Evolutionary conservation across 192 early-diverging fungal species (phyloP).

Genomic region (Rhizophlyctis rosea): DNA sequence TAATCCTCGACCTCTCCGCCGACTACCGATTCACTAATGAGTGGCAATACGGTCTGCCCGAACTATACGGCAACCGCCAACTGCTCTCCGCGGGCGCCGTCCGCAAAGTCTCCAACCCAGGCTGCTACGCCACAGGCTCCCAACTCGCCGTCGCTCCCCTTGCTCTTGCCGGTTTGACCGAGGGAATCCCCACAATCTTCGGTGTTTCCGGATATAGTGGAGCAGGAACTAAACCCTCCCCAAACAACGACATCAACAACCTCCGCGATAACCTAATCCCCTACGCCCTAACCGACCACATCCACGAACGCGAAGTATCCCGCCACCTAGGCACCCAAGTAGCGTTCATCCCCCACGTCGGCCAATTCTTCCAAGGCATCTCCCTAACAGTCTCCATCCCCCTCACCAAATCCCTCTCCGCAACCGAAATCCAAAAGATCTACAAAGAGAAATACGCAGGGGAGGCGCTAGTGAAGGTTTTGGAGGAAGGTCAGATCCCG

Average conservation of each 20-base stretch:
- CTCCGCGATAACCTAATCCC: conserved; percentile 87
- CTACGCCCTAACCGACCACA: conserved; percentile 89
- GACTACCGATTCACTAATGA: conserved; percentile 86
- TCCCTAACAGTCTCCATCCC: conserved; percentile 86
- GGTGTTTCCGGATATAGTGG: conserved; percentile 97
- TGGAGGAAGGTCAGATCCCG: conserved; percentile 64
- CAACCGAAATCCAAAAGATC: conserved; percentile 64
- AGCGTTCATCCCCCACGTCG: conserved; percentile 89
- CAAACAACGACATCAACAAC: conserved; percentile 88
- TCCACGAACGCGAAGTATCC: conserved; percentile 92
- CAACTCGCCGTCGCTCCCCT: conserved; percentile 89
- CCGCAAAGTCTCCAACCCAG: conserved; percentile 84
- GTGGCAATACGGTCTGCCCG: conserved; percentile 80
- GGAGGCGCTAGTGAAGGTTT: conserved; percentile 82
- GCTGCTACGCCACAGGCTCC: conserved; percentile 97
- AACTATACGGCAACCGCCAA: conserved; percentile 62
- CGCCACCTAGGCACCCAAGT: conserved; percentile 60
- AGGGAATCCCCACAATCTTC: conserved; percentile 91
- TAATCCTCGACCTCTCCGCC: conserved; percentile 85
- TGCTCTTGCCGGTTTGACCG: conserved; percentile 28
- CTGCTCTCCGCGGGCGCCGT: conserved; percentile 43
- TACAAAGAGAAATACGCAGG: conserved; percentile 70
- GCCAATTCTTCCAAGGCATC: conserved; percentile 92
- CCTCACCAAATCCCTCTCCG: conserved; percentile 68
- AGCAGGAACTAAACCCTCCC: conserved; percentile 96